A percentile compares a stretch with the other conserved stretches of the same genome.
Evolutionary conservation across 2,329 filamentous ascomycete species (phyloP).

Genomic region (Pseudocercospora macadamiae): DNA sequence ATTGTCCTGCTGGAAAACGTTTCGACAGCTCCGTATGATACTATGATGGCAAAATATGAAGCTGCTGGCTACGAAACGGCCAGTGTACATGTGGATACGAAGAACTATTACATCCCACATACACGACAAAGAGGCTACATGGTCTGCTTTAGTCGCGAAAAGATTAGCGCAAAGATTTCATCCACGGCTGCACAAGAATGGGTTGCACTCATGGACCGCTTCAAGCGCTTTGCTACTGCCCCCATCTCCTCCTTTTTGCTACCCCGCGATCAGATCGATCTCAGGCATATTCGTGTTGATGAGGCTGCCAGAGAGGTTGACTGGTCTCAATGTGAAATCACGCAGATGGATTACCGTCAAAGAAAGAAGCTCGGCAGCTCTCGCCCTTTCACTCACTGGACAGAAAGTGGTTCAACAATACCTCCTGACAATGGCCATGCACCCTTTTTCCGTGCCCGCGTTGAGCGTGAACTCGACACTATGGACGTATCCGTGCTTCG

Average conservation of each 20-base stretch:
- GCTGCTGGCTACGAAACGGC: slow-evolving; percentile 60
- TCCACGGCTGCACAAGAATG: slow-evolving; percentile 41
- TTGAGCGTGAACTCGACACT: slow-evolving; percentile 66
- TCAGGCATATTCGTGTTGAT: slow-evolving; percentile 18
- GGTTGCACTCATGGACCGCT: slow-evolving; percentile 47
- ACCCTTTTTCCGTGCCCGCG: slow-evolving; percentile 54
- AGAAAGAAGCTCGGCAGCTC: slow-evolving; percentile 55
- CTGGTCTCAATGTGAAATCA: slow-evolving; percentile 62
- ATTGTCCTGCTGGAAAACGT: slow-evolving; percentile 77
- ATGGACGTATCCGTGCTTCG: slow-evolving; percentile 63
- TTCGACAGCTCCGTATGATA: slow-evolving; percentile 61
- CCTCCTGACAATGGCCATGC: slow-evolving; percentile 61
- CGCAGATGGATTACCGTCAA: slow-evolving; percentile 61
- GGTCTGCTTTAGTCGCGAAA: slow-evolving; percentile 42
- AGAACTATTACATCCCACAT: slow-evolving; percentile 74
- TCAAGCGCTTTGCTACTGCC: slow-evolving; percentile 63
- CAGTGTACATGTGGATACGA: slow-evolving; percentile 63
- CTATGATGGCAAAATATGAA: slow-evolving; percentile 44
- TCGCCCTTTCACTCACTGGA: slow-evolving; percentile 64
- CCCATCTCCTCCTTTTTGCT: slow-evolving; percentile 66
- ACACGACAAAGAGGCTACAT: slow-evolving; percentile 49
- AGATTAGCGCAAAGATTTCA: neutral
- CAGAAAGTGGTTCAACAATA: slow-evolving; percentile 55
- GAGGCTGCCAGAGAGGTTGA: slow-evolving; percentile 39
- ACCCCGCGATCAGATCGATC: slow-evolving; percentile 51